Evolutionary conservation across 129 eudicot species (phyloP), one percentile per base, ranked within the genome.

Genomic region (Escallonia rubra): DNA sequence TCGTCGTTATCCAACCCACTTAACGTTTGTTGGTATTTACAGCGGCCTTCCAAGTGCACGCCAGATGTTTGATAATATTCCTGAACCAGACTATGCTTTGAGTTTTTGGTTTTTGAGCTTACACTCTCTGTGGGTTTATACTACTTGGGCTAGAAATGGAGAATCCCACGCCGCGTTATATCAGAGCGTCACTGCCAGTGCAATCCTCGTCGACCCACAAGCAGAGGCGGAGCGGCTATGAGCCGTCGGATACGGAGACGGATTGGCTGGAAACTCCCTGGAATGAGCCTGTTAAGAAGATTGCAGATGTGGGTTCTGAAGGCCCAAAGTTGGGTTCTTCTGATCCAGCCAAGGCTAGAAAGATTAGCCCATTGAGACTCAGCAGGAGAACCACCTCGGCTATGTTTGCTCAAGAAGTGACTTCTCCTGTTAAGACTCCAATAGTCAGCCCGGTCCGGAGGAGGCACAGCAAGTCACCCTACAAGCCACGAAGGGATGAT

Each of bases 211-310:
- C 72, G 69, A 40, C 68, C 69, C 65, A 55, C 57, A 80, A 75
- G 69, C 76, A 72, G 38, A 77, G 79, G 38, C 68, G 88, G 44
- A 88, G 91, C 65, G 91, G 96, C 2, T 88, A 88, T 57, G 96
- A 88, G 44, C 96, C 91, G 2, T 88, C 96, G 43, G 96, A 88
- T 53, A 78, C 91, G 2, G 96, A 88, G 60, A 80, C 84, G 0
- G 96, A 88, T 7, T 74, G 74, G 41, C 72, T 72, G 8, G 83
- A 87, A 45, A 65, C 73, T 42, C 80, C 79, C 0, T 54, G 81
- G 82, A 61, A 45, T 65, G 83, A 73, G 47, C 43, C 15, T 12
- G 66, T 61, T 42, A 68, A 59, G 53, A 76, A 72, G 75, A 77
- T 14, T 23, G 62, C 61, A 55, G 80, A 73, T 16, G 41, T 56